Conservation (phyloP, 164 flowering plant genomes). For the Euptelea pleiosperma region DNA sequence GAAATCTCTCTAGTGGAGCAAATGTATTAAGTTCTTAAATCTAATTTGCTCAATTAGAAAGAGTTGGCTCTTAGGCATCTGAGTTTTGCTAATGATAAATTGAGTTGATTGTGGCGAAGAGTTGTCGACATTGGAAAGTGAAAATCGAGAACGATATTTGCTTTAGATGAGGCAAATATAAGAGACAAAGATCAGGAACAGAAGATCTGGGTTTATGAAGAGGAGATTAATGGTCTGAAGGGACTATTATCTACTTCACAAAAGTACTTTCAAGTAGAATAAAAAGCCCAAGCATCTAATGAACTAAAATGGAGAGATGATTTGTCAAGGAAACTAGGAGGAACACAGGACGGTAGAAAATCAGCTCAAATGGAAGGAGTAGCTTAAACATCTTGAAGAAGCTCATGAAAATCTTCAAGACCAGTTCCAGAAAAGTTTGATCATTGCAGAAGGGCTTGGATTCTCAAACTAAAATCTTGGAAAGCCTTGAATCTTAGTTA, state of each 20-base stretch:
- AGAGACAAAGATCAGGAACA: constrained; percentile 33
- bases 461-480: constrained; percentile 40
- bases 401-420: constrained; percentile 46
- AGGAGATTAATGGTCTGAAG: constrained; percentile 43
- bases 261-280: constrained; percentile 42
- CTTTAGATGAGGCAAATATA: constrained; percentile 46
- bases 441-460: constrained; percentile 40
- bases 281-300: constrained; percentile 24
- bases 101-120: constrained; percentile 32
- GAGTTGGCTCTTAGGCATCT: constrained; percentile 36
- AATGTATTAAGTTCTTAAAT: constrained; percentile 33
- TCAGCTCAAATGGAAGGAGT: constrained; percentile 72
- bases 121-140: constrained; percentile 35
- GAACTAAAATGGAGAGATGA: constrained; percentile 43
- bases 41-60: constrained; percentile 33
- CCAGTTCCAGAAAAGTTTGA: constrained; percentile 31
- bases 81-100: constrained; percentile 33
- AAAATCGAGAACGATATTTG: constrained; percentile 32
- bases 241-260: constrained; percentile 27
- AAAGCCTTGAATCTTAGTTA: constrained; percentile 37
- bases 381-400: constrained; percentile 60
- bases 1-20: constrained; percentile 32
- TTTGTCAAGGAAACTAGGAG: constrained; percentile 28
- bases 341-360: constrained; percentile 36
- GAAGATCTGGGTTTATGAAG: constrained; percentile 20